A percentile compares a stretch with the other conserved stretches of the same genome.
Conservation (phyloP, 331 rosid species). For the Rhamnella rubrinervis region DNA sequence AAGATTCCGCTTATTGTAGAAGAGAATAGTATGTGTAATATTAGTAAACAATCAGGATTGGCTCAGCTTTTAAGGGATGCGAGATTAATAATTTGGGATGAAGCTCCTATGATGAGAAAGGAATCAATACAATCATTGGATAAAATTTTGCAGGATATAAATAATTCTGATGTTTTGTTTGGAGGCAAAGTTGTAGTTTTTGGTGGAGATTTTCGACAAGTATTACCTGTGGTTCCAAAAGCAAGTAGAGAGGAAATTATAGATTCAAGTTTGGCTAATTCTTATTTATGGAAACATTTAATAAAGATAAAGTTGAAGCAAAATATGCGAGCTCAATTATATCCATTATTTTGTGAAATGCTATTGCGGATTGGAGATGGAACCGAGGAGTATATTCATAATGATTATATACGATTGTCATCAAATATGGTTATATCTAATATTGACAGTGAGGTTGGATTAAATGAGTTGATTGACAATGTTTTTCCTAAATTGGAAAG, state of each 20-base stretch:
- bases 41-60: too few species aligned
- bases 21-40: too few species aligned
- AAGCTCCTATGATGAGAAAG: not conserved
- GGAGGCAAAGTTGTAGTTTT: not conserved
- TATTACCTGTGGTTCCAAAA: not conserved
- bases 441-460: not conserved
- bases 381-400: not conserved
- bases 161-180: too few species aligned
- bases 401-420: not conserved
- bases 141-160: not conserved
- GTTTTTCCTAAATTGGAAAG: not conserved
- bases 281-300: not conserved
- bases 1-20: too few species aligned
- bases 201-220: slow-evolving; percentile 12
- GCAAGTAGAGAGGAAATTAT: not conserved
- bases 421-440: not conserved
- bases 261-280: not conserved
- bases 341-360: not conserved
- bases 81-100: too few species aligned
- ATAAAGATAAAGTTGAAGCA: not conserved
- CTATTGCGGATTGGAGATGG: slow-evolving; percentile 6
- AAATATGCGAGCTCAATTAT: not conserved
- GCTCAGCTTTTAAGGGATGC: too few species aligned
- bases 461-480: not conserved
- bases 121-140: not conserved